phyloP scores from a whole-genome alignment of 2,329 filamentous ascomycete genomes.

The Sporothrix mexicana region DNA sequence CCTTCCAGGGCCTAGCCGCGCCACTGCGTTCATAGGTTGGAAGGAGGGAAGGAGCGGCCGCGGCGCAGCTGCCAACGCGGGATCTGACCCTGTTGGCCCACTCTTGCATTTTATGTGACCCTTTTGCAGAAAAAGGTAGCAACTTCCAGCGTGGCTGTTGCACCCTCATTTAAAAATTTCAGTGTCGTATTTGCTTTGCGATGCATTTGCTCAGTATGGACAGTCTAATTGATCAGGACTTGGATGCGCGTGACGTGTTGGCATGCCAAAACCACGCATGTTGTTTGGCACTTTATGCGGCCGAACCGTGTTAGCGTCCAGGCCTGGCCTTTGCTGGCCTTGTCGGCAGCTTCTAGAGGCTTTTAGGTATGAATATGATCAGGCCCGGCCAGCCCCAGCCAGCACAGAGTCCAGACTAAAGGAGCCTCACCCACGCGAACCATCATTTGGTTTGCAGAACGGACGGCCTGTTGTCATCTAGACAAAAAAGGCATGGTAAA shows the following conservation, averaged over 20 bases:
- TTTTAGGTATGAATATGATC: neutral
- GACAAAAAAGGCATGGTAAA: constrained; percentile 9
- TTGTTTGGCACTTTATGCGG: too few relatives aligned
- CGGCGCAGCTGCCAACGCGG: constrained; percentile 23
- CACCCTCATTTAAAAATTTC: neutral
- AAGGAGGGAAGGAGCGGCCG: constrained; percentile 15
- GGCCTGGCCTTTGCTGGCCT: neutral
- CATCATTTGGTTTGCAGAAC: neutral
- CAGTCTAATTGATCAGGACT: neutral
- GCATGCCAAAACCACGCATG: constrained; percentile 2
- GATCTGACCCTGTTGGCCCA: neutral
- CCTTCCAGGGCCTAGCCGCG: neutral
- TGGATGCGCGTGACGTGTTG: neutral
- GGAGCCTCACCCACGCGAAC: neutral
- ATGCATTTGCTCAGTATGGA: too few relatives aligned
- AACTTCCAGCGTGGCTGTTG: neutral
- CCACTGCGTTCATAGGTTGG: too few relatives aligned
- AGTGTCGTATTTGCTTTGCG: neutral
- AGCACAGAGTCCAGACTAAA: neutral
- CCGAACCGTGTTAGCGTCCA: neutral
- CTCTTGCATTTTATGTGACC: too few relatives aligned
- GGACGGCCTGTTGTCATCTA: neutral
- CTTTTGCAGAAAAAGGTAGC: neutral
- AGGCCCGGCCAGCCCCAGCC: constrained; percentile 6
- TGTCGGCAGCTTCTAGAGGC: constrained; percentile 22